Base-by-base conservation (phyloP, 495 filamentous ascomycete genomes). In the Pyronema domesticum region DNA sequence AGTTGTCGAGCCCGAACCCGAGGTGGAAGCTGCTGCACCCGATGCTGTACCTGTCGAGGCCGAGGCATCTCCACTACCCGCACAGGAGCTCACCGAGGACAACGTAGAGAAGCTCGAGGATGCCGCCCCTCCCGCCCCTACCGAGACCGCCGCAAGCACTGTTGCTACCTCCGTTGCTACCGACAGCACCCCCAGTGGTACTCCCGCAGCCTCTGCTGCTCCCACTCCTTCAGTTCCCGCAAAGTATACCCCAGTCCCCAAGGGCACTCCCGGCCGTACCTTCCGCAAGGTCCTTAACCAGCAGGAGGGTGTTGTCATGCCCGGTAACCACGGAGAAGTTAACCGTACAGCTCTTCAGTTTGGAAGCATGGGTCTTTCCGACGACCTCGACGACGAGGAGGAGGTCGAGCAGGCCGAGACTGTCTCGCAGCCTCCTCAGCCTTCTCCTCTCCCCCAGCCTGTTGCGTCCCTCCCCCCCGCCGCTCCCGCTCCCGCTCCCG, bases 241-340 rank as follows among this genome's bases (percentile, higher is more conserved):
- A 7, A 39, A 53, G 18, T 43, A 40, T n/a, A n/a, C 48, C 13
- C 50, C 50, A 11, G 30, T 46, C 33, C 35, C 83, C 6, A 64
- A 64, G 34, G 52, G 51, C 13, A 64, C 62, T 13, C 62, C 65
- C 37, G 58, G 54, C 8, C 75, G 86, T 34, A 85, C 80, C 60
- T 80, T 89, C 65, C 80, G 89, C 30, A 80, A 85, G 57, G 76
- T 94, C 42, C 74, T 93, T 61, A 88, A 95, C 58, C 91, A 99
- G 63, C 88, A 89, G 64, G 93, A 99, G 67, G 86, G 89, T 14
- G 91, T 99, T 37, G 85, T 95, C 49, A 96, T 99, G 91, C 91
- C 91, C 34, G 87, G 86, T n/a, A 95, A 95, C 68, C 88, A 94
- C 61, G 58, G 46, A 9, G 88, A 87, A 39, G 85, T 98, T 7